phyloP scores from a whole-genome alignment of 2,329 filamentous ascomycete species.

The Hysterium pulicare region DNA sequence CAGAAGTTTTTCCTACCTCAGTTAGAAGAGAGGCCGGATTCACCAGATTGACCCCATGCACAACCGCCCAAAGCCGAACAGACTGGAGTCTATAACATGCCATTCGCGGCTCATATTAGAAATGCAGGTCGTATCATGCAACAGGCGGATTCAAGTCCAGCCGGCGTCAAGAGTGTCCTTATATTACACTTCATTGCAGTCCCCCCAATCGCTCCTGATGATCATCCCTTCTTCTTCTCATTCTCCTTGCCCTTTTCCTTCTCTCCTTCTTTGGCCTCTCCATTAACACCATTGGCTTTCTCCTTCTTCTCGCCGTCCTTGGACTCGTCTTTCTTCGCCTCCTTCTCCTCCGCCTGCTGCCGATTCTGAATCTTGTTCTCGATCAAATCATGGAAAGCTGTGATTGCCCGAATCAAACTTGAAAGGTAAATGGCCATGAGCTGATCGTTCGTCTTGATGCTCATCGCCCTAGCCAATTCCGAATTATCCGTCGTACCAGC shows the following conservation, averaged over 20 bases:
- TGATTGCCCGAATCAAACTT: constrained; percentile 94
- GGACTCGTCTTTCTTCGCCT: constrained; percentile 60
- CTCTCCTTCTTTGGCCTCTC: constrained; percentile 39
- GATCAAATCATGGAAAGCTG: constrained; percentile 97
- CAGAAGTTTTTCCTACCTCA: not conserved
- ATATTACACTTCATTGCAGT: constrained; percentile 20
- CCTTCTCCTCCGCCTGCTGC: constrained; percentile 94
- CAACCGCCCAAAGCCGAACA: not conserved
- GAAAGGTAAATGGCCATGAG: constrained; percentile 97
- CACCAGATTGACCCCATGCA: no score
- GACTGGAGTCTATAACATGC: constrained; percentile 25
- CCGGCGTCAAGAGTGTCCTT: constrained; percentile 16
- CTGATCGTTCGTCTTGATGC: constrained; percentile 98
- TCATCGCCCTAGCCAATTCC: constrained; percentile 94
- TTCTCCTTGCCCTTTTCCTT: constrained; percentile 38
- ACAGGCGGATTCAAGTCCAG: no score
- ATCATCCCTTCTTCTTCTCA: constrained; percentile 61
- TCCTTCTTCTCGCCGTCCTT: constrained; percentile 65
- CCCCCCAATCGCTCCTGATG: constrained; percentile 46
- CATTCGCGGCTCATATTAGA: constrained; percentile 7
- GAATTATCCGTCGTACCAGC: constrained; percentile 60
- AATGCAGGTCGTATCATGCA: not conserved
- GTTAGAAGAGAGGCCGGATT: not conserved
- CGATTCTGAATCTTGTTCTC: constrained; percentile 99
- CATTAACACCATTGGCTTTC: constrained; percentile 54